Evolutionary conservation across 2,329 filamentous ascomycete species (phyloP).

Genomic region (Hymenoscyphus infarciens): DNA sequence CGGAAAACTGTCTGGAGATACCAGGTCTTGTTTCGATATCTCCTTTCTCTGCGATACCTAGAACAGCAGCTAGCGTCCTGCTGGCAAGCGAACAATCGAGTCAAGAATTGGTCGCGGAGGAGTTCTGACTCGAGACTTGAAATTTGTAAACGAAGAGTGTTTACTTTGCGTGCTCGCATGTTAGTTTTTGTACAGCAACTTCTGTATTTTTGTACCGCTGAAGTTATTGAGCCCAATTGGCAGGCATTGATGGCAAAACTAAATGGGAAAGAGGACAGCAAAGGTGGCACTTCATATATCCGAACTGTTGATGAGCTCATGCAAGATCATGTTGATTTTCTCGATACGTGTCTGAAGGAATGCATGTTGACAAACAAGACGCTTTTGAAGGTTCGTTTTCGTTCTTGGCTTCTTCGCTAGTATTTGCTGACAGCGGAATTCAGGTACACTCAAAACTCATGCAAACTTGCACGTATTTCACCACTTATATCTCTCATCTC

Average conservation of each 20-base stretch:
- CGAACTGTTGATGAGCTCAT: slow-evolving; percentile 95
- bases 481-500: slow-evolving; percentile 82
- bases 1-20: slow-evolving; percentile 96
- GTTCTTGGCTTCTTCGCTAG: slow-evolving; percentile 1
- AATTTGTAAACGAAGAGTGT: slow-evolving; percentile 88
- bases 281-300: slow-evolving; percentile 39
- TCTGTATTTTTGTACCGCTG: slow-evolving; percentile 92
- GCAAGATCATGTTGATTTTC: slow-evolving; percentile 97
- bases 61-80: slow-evolving; percentile 82
- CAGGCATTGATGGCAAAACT: slow-evolving; percentile 86
- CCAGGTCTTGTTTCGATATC: slow-evolving; percentile 91
- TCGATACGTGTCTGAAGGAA: slow-evolving; percentile 96
- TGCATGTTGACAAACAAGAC: slow-evolving; percentile 99
- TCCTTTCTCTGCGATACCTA: slow-evolving; percentile 83
- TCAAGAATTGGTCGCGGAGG: slow-evolving; percentile 76
- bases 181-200: slow-evolving; percentile 95
- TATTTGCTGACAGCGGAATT: slow-evolving; percentile 53
- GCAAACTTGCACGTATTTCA: slow-evolving; percentile 93
- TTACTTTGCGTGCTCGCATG: slow-evolving; percentile 91
- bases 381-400: slow-evolving; percentile 67
- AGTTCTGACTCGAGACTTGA: slow-evolving; percentile 72
- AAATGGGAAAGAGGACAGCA: slow-evolving; percentile 54
- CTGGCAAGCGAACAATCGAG: slow-evolving; percentile 87
- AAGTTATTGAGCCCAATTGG: slow-evolving; percentile 99
- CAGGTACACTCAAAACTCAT: slow-evolving; percentile 99